Base-by-base conservation (phyloP, 345 rosid genomes). In the Hibiscus syriacus region DNA sequence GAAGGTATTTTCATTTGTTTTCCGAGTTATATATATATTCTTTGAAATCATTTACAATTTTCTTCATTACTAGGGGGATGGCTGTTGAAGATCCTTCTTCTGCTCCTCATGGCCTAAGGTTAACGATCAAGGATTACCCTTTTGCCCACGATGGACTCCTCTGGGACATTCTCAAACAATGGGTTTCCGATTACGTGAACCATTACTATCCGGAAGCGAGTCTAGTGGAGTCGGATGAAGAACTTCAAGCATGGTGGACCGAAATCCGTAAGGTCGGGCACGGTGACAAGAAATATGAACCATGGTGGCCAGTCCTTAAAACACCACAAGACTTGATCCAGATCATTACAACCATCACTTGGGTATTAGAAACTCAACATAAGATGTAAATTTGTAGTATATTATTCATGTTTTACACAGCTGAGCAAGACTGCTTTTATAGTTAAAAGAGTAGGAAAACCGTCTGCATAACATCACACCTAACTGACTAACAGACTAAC, bases 101-200 rank as follows among this genome's bases (percentile, higher is more conserved):
- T n/a, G 72, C 73, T 6, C 83, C 88, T 19, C 80, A 80, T 19
- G 92, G 87, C 58, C 62, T 86, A 3, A 79, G 73, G 58, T 79
- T 84, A 12, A 36, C 82, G 16, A 81, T 84, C 12, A 79, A 84
- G 34, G 88, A 86, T 72, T 81, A 84, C 67, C 92, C 92, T 2
- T 82, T 49, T 46, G 88, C 92, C 25, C 82, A 52, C 9, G 92
- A 84, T 13, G 92, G 88, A 3, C 77, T 86, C 12, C 13, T 82
- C 0, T 86, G 88, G 91, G 85, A 78, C 46, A 9, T 49, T 22
- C 32, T 84, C 36, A 81, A 82, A 58, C 32, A 67, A 23, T 49
- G 53, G 53, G 1, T 49, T 1, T 49, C 23, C 17, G 53, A n/a
- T 1, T 49, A 49, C 17, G 53, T 49, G 11, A 6, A 49, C 23